Evolutionary conservation across 2,329 filamentous ascomycete species (phyloP).

Genomic region (Coniochaeta hoffmannii): DNA sequence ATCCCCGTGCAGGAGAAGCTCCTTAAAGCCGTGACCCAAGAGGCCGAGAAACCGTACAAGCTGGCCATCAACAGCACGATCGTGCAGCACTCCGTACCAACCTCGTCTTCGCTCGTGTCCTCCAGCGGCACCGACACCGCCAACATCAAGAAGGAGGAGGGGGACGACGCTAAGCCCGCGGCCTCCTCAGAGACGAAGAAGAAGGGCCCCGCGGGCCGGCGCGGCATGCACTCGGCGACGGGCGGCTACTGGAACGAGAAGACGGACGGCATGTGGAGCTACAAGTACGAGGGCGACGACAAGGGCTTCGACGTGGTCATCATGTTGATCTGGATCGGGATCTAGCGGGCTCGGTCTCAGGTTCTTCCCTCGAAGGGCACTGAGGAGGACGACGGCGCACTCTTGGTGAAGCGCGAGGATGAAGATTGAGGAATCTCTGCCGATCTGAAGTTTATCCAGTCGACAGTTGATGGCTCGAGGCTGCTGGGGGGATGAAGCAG

Average conservation of each 20-base stretch:
- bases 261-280: constrained; percentile 84
- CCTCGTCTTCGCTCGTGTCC: constrained; percentile 54
- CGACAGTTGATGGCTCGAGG: too few relatives aligned
- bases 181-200: constrained; percentile 50
- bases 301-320: constrained; percentile 65
- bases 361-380: constrained; percentile 3
- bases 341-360: constrained; percentile 31
- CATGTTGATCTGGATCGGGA: constrained; percentile 71
- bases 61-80: constrained; percentile 98
- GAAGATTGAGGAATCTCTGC: not conserved
- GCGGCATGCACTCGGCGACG: constrained; percentile 84
- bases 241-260: constrained; percentile 88
- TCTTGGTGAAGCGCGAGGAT: not conserved
- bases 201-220: constrained; percentile 68
- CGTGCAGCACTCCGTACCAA: constrained; percentile 78
- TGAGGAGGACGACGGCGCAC: not conserved
- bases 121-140: constrained; percentile 39
- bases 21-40: constrained; percentile 67
- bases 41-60: constrained; percentile 66
- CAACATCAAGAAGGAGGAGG: constrained; percentile 38
- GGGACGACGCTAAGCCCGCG: constrained; percentile 39
- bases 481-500: not conserved
- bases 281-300: constrained; percentile 61
- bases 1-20: constrained; percentile 56
- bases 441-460: too few relatives aligned